phyloP scores from a whole-genome alignment of 139 green algal genomes.

The Micromonas commoda region DNA sequence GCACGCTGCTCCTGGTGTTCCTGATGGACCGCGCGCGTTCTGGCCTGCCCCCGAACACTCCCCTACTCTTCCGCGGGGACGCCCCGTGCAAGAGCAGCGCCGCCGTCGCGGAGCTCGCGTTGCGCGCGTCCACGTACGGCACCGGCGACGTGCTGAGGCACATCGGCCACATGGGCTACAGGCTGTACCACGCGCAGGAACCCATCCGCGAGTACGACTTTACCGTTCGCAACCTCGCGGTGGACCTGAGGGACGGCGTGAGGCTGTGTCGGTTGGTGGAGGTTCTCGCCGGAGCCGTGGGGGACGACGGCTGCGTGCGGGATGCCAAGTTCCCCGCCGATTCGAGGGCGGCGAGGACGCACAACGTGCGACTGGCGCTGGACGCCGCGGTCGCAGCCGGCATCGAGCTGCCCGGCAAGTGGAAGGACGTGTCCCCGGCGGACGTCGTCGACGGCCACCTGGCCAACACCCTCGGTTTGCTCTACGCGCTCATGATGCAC shows the following conservation, averaged over 20 bases:
- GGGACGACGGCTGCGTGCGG: background rate
- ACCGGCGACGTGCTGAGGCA: conserved; percentile 28
- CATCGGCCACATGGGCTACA: conserved; percentile 16
- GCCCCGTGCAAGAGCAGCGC: background rate
- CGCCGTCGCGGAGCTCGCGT: background rate
- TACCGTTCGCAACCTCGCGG: conserved; percentile 12
- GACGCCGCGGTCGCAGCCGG: background rate
- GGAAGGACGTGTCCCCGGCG: background rate
- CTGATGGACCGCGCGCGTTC: conserved; percentile 6
- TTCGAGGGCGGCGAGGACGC: background rate
- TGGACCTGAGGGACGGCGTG: conserved; percentile 29
- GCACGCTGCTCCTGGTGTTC: conserved; percentile 8
- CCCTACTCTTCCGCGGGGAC: background rate
- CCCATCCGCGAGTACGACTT: conserved; percentile 30
- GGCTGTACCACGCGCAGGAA: conserved; percentile 20
- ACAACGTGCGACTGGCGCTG: conserved; percentile 25
- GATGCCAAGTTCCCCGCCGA: background rate
- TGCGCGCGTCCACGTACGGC: conserved; percentile 3
- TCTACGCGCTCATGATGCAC: conserved; percentile 24
- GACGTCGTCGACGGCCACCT: conserved; percentile 33
- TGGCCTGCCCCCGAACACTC: background rate
- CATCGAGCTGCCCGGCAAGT: background rate
- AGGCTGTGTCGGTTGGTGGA: conserved; percentile 29
- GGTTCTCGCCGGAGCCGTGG: background rate
- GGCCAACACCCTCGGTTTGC: conserved; percentile 16